Percentiles rank a stretch among this genome's conserved stretches.
Evolutionary conservation across 164 flowering plant genomes (phyloP).

Genomic region (grape (Vitis vinifera)): DNA sequence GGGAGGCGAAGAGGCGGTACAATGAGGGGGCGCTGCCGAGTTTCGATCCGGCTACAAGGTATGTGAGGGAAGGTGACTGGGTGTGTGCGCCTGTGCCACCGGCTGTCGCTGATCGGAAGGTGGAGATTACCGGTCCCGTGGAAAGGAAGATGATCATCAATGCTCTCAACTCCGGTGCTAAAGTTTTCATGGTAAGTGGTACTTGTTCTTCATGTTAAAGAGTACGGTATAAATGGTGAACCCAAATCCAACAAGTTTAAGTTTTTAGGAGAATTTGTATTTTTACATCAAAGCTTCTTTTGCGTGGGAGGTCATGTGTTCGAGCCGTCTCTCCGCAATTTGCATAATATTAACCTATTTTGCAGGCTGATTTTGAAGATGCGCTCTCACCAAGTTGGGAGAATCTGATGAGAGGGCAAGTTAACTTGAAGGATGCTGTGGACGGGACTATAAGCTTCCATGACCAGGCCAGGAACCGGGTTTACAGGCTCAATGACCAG

Average conservation of each 20-base stretch:
- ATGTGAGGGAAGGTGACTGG: slow-evolving; percentile 75
- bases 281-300: too few species aligned
- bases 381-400: slow-evolving; percentile 92
- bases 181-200: slow-evolving; percentile 76
- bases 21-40: slow-evolving; percentile 68
- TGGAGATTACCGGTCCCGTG: slow-evolving; percentile 92
- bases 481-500: slow-evolving; percentile 78
- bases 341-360: neutral
- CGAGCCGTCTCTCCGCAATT: too few species aligned
- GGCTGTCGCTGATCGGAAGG: slow-evolving; percentile 78
- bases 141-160: slow-evolving; percentile 95
- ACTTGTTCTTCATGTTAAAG: neutral
- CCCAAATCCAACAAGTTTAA: too few species aligned
- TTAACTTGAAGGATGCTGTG: slow-evolving; percentile 83
- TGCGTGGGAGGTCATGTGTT: too few species aligned
- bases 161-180: slow-evolving; percentile 93
- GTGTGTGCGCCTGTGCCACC: slow-evolving; percentile 67
- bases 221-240: too few species aligned
- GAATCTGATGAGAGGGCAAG: slow-evolving; percentile 77
- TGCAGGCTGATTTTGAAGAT: slow-evolving; percentile 93
- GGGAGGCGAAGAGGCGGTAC: slow-evolving; percentile 61
- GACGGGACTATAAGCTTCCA: slow-evolving; percentile 76
- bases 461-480: slow-evolving; percentile 70
- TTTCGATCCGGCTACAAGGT: slow-evolving; percentile 76
- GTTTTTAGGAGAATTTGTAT: too few species aligned